A percentile compares a stretch with the other conserved stretches of the same genome.
Conservation (phyloP, 202 grass and related monocot genomes). For the Elaeis oleifera region DNA sequence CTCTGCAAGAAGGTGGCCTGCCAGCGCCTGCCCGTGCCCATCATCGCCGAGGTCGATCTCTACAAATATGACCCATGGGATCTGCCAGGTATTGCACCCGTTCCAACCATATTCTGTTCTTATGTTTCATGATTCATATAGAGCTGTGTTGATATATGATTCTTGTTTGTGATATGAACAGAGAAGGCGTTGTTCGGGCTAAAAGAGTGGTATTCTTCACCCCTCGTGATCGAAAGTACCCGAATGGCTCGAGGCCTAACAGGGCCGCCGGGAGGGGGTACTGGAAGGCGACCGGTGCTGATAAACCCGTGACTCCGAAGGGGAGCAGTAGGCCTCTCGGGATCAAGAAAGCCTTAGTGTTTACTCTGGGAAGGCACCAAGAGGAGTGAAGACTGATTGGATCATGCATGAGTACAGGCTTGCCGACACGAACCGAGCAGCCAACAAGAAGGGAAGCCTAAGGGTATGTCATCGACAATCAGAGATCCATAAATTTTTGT, state of each 20-base stretch:
- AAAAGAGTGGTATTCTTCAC: slow-evolving; percentile 90
- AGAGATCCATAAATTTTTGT: not conserved
- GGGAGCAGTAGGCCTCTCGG: slow-evolving; percentile 26
- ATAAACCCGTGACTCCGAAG: slow-evolving; percentile 47
- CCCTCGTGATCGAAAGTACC: slow-evolving; percentile 63
- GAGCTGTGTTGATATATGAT: not conserved
- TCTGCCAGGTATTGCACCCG: slow-evolving; percentile 36
- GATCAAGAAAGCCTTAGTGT: slow-evolving; percentile 92
- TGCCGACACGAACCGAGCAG: slow-evolving; percentile 28
- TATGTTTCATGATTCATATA: too few relatives aligned
- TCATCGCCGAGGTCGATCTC: slow-evolving; percentile 89
- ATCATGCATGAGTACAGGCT: slow-evolving; percentile 97
- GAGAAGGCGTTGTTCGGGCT: slow-evolving; percentile 50
- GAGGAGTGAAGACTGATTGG: slow-evolving; percentile 83
- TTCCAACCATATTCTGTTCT: too few relatives aligned
- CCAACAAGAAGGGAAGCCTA: slow-evolving; percentile 40
- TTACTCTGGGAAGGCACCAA: slow-evolving; percentile 85
- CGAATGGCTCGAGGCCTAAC: slow-evolving; percentile 64
- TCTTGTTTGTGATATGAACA: slow-evolving; percentile 11
- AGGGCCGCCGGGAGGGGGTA: slow-evolving; percentile 47
- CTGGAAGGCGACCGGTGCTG: slow-evolving; percentile 88
- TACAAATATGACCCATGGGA: slow-evolving; percentile 76
- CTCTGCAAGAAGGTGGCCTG: slow-evolving; percentile 43
- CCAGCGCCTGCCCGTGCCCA: slow-evolving; percentile 17
- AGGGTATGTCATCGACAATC: slow-evolving; percentile 26